phyloP scores from a whole-genome alignment of 2,329 filamentous ascomycete species.

The Pseudocercospora crystallina region DNA sequence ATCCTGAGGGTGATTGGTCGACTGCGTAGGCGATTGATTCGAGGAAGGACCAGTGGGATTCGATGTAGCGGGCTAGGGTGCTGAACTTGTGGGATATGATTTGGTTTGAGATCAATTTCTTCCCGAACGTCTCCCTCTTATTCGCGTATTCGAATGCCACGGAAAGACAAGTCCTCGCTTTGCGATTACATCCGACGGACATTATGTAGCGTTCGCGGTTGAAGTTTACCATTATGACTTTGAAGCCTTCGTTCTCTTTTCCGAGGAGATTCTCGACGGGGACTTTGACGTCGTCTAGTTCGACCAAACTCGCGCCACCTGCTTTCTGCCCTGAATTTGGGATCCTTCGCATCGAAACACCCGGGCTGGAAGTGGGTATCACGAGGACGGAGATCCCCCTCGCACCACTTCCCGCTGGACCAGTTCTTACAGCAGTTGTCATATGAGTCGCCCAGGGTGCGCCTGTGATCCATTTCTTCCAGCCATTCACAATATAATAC shows the following conservation, averaged over 20 bases:
- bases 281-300: slow-evolving; percentile 57
- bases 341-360: slow-evolving; percentile 57
- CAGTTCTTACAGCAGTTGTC: slow-evolving; percentile 61
- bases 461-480: slow-evolving; percentile 61
- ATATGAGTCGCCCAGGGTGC: slow-evolving; percentile 40
- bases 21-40: slow-evolving; percentile 36
- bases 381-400: slow-evolving; percentile 59
- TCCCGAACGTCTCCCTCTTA: slow-evolving; percentile 37
- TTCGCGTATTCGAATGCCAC: slow-evolving; percentile 34
- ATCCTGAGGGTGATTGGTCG: slow-evolving; percentile 28
- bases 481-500: slow-evolving; percentile 63
- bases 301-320: slow-evolving; percentile 53
- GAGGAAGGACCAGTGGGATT: slow-evolving; percentile 33
- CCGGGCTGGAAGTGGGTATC: slow-evolving; percentile 52
- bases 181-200: slow-evolving; percentile 56
- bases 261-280: slow-evolving; percentile 56
- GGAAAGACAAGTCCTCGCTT: slow-evolving; percentile 44
- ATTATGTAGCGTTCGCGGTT: slow-evolving; percentile 61
- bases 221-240: slow-evolving; percentile 60
- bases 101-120: slow-evolving; percentile 35
- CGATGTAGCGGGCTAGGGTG: slow-evolving; percentile 33
- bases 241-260: slow-evolving; percentile 56
- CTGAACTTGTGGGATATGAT: slow-evolving; percentile 36
- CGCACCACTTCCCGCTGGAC: slow-evolving; percentile 48
- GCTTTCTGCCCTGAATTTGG: slow-evolving; percentile 67